Evolutionary conservation across 2,329 filamentous ascomycete genomes (phyloP).

Genomic region (Diplocarpon rosae): DNA sequence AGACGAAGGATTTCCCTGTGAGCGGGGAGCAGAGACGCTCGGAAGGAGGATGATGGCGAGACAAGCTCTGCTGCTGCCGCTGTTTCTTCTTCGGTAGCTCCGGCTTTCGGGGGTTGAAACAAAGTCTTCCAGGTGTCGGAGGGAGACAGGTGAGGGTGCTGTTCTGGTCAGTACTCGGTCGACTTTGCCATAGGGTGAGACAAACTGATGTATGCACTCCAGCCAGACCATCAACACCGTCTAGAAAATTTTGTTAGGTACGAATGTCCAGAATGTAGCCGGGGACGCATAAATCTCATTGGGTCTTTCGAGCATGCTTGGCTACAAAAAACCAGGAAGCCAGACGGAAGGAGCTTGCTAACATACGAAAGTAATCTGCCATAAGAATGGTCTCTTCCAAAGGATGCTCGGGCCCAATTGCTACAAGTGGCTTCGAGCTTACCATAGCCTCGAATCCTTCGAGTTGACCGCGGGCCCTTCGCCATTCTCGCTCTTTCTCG

Average conservation of each 20-base stretch:
- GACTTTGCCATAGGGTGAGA: constrained; percentile 2
- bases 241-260: constrained; percentile 30
- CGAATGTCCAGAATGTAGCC: background rate
- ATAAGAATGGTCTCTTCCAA: constrained; percentile 72
- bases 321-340: constrained; percentile 7
- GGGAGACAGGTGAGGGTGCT: constrained; percentile 65
- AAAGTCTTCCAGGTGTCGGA: constrained; percentile 63
- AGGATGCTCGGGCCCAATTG: constrained; percentile 77
- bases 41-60: constrained; percentile 48
- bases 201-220: constrained; percentile 54
- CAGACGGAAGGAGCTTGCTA: constrained; percentile 80
- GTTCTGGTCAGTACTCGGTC: constrained; percentile 12
- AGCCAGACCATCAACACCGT: constrained; percentile 67
- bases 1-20: constrained; percentile 85
- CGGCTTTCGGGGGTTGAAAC: constrained; percentile 40
- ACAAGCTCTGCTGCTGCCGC: constrained; percentile 24
- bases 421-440: constrained; percentile 68
- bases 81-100: constrained; percentile 35
- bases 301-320: too few relatives aligned
- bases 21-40: constrained; percentile 59
- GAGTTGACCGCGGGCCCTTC: constrained; percentile 53
- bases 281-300: too few relatives aligned
- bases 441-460: constrained; percentile 65
- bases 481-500: constrained; percentile 80
- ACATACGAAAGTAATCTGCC: constrained; percentile 79